Evolutionary conservation across 1,284 basidiomycete genomes (phyloP).

Genomic region (Phylloboletellus chloephorus): DNA sequence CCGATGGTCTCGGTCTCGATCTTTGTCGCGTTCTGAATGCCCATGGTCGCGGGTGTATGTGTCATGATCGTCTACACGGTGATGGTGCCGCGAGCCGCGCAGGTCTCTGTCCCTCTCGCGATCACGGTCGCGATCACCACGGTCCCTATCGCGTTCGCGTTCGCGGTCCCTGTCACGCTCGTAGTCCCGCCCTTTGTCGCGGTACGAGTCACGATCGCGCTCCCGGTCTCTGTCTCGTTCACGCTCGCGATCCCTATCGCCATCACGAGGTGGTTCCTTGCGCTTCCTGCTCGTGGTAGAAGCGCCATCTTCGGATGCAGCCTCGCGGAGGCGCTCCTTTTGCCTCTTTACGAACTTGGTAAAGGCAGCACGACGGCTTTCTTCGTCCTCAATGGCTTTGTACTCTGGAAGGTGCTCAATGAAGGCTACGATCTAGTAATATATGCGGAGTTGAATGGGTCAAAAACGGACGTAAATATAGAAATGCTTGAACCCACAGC

Average conservation of each 20-base stretch:
- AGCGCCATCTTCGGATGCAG: conserved; percentile 70
- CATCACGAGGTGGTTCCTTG: conserved; percentile 60
- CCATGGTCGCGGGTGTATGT: conserved; percentile 34
- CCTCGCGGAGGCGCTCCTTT: conserved; percentile 79
- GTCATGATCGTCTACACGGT: conserved; percentile 34
- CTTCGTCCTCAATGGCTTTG: conserved; percentile 78
- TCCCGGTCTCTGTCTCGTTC: conserved; percentile 40
- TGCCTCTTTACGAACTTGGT: conserved; percentile 82
- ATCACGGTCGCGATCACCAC: conserved; percentile 39
- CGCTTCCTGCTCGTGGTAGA: conserved; percentile 71
- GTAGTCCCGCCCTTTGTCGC: conserved; percentile 33
- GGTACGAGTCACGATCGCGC: conserved; percentile 29
- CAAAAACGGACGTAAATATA: background rate
- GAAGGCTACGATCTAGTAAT: conserved; percentile 56
- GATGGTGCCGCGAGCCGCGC: conserved; percentile 30
- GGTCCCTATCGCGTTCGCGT: conserved; percentile 38
- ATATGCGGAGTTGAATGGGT: conserved; percentile 1
- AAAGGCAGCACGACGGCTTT: conserved; percentile 73
- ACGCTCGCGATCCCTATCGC: conserved; percentile 35
- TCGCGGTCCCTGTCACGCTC: conserved; percentile 38
- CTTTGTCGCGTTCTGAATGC: conserved; percentile 37
- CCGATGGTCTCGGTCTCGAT: conserved; percentile 43
- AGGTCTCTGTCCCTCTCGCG: conserved; percentile 37
- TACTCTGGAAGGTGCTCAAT: conserved; percentile 81
- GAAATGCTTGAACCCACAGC: conserved; percentile 45